Evolutionary conservation across 2,329 filamentous ascomycete genomes (phyloP).

Genomic region (Atkinsonella texensis): DNA sequence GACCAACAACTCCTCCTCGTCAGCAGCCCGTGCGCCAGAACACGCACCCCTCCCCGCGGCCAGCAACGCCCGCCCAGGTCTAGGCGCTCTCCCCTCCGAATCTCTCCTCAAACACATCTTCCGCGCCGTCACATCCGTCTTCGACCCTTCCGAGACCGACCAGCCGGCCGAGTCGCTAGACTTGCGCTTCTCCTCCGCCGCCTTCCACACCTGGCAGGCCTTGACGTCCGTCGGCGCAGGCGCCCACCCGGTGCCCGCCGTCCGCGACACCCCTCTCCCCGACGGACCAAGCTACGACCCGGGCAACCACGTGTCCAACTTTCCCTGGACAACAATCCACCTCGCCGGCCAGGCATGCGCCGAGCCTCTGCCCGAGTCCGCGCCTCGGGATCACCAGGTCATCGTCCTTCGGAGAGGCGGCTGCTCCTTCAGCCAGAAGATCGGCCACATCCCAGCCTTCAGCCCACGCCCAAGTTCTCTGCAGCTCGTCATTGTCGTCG

Average conservation of each 20-base stretch:
- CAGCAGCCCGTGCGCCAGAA: conserved; percentile 4
- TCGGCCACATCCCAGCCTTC: conserved; percentile 73
- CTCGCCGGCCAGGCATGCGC: conserved; percentile 59
- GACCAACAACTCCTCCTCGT: conserved; percentile 13
- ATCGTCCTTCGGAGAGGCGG: conserved; percentile 72
- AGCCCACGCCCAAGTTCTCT: conserved; percentile 48
- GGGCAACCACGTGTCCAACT: conserved; percentile 25
- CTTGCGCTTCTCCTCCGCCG: conserved; percentile 22
- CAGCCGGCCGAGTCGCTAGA: conserved; percentile 16
- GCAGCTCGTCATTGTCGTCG: conserved; percentile 70
- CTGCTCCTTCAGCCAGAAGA: conserved; percentile 75
- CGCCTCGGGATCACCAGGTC: conserved; percentile 52
- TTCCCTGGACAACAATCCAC: conserved; percentile 61
- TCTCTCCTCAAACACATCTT: conserved; percentile 36
- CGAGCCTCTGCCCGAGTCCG: conserved; percentile 38
- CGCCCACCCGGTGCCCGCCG: conserved; percentile 57
- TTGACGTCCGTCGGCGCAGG: conserved; percentile 43
- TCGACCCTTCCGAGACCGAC: conserved; percentile 21
- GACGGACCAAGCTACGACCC: conserved; percentile 30
- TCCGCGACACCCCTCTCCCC: conserved; percentile 41
- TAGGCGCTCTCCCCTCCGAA: conserved; percentile 13
- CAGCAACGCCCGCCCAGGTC: not conserved
- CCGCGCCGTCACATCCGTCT: conserved; percentile 33
- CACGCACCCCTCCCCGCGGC: conserved; percentile 7
- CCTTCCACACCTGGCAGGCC: conserved; percentile 36